Evolutionary conservation across 805 yeast genomes (phyloP), one percentile per base, ranked within the genome.

Genomic region (Cyberlindnera bimundalis): DNA sequence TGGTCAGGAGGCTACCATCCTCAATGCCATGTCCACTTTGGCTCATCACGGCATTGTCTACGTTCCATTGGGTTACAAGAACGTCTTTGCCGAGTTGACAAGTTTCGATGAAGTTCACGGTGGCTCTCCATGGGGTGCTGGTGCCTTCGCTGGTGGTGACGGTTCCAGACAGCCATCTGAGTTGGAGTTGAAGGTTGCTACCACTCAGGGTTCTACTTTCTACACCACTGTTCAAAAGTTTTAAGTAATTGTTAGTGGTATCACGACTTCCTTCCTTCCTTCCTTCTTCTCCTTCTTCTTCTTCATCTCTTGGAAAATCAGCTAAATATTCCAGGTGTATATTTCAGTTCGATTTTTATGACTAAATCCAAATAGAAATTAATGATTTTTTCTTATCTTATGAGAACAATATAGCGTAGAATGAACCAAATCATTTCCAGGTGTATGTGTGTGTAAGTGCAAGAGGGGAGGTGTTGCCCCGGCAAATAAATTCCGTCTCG

Each of bases 51-150:
- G 95, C 53, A 70, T 85, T 64, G 72, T 80, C 42, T 85, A 62
- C 61, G 76, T 86, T 35, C 95, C 95, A 46, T 70, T 85, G 52
- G 95, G 95, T 46, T 86, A 79, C 67, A 74, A 70, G 47, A 61
- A 68, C 46, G 67, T 74, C 5, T 81, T 80, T 62, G 71, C 73
- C 10, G 71, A 72, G 51, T 55, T 81, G 48, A 64, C 84, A 31
- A 71, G 70, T 63, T 55, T 81, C 32, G 75, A 71, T 3, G 88
- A 84, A 66, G 71, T 78, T 36, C 95, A 83, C 59, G 95, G 95
- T 50, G 85, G 84, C 41, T 76, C 89, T 17, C 77, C 95, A 33
- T 87, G 89, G 88, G 96, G 95, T 61, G 84, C 95, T 25, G 95
- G 95, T 52, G 67, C 85, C 28, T 69, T 73, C 55, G 89, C 95